phyloP scores from a whole-genome alignment of 495 filamentous ascomycete genomes.

The Friedmanniomyces simplex region DNA sequence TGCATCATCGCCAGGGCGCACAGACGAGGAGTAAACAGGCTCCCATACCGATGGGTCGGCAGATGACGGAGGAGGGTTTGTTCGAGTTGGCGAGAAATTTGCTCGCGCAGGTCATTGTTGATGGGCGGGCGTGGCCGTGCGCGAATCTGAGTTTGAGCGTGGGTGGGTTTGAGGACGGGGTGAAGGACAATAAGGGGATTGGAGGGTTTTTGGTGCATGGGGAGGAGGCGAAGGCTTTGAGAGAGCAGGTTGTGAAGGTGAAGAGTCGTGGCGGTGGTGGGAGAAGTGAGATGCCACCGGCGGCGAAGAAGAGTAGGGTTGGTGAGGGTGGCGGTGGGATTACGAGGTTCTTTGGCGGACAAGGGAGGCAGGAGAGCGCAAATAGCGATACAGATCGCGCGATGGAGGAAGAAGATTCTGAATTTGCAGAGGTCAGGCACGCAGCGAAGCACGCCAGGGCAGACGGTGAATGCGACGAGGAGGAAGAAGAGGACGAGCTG shows the following conservation, averaged over 20 bases:
- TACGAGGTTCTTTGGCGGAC: conserved; percentile 44
- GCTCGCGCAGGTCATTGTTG: conserved; percentile 63
- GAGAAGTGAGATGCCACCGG: conserved; percentile 16
- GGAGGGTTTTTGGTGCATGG: conserved; percentile 73
- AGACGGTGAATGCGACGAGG: not conserved
- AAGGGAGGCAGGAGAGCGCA: conserved; percentile 1
- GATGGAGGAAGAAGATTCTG: conserved; percentile 3
- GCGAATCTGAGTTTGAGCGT: conserved; percentile 74
- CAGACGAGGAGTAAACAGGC: conserved; percentile 62
- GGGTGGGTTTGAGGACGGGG: conserved; percentile 79
- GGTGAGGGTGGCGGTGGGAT: conserved; percentile 45
- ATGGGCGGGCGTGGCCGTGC: conserved; percentile 80
- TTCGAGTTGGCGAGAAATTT: conserved; percentile 68
- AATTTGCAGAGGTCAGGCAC: not conserved
- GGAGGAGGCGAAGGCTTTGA: conserved; percentile 52
- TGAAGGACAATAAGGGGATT: conserved; percentile 75
- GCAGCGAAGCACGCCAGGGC: not conserved
- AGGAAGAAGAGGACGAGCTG: not conserved
- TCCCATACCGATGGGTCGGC: conserved; percentile 66
- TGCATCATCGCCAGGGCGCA: conserved; percentile 63
- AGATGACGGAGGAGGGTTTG: conserved; percentile 60
- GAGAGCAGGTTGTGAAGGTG: conserved; percentile 17
- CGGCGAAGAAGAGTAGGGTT: conserved; percentile 36
- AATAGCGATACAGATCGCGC: no score
- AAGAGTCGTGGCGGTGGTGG: conserved; percentile 10